phyloP scores from a whole-genome alignment of 257 asterid genomes.

The Forsythia suspensa region DNA sequence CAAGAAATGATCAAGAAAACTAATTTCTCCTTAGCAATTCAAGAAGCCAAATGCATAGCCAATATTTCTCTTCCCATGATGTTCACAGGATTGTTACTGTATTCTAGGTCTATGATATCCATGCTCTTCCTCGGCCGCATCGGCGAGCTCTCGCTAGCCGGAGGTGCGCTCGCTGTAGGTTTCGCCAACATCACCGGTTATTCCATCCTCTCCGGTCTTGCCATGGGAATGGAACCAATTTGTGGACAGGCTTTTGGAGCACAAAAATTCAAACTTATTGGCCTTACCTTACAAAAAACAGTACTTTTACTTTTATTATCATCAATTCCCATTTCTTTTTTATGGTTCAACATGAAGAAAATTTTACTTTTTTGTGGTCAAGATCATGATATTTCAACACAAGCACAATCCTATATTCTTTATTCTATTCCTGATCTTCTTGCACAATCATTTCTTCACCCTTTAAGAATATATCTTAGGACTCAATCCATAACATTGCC shows the following conservation, averaged over 20 bases:
- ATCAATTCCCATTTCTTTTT: constrained; percentile 41
- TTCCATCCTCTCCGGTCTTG: constrained; percentile 60
- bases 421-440: constrained; percentile 50
- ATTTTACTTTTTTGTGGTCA: constrained; percentile 46
- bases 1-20: neutral
- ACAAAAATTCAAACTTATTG: constrained; percentile 42
- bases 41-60: constrained; percentile 38
- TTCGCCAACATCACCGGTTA: constrained; percentile 57
- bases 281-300: constrained; percentile 46
- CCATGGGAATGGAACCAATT: constrained; percentile 67
- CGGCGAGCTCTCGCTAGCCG: constrained; percentile 51
- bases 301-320: constrained; percentile 38
- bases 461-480: constrained; percentile 49
- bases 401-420: constrained; percentile 45
- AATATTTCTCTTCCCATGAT: constrained; percentile 46
- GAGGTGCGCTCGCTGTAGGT: constrained; percentile 55
- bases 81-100: constrained; percentile 49
- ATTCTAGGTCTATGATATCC: constrained; percentile 57
- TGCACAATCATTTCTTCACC: constrained; percentile 48
- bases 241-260: constrained; percentile 73
- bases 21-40: constrained; percentile 26
- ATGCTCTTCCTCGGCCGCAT: constrained; percentile 57
- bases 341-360: constrained; percentile 54
- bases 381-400: constrained; percentile 36
- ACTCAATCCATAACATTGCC: constrained; percentile 58